These are phyloP conservation scores for Arthrinium phaeospermum DNA, from an alignment of 2,329 filamentous ascomycete species.

Conservation along the genomic window DNA sequence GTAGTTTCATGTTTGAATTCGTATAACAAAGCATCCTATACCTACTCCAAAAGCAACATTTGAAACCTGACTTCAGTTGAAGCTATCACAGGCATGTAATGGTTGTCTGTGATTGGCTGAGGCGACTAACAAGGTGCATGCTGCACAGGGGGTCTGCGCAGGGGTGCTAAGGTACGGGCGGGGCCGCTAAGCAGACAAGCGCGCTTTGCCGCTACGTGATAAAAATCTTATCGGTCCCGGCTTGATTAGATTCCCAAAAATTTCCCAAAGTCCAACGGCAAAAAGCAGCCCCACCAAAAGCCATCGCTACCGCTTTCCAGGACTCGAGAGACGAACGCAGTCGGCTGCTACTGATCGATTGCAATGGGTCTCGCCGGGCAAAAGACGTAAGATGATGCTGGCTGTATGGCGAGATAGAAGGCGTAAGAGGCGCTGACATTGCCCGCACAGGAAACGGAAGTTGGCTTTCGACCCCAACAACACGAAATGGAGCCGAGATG, in stretches of 20 bases:
- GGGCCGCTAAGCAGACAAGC: background rate
- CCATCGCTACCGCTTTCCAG: background rate
- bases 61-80: background rate
- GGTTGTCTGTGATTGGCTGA: background rate
- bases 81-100: background rate
- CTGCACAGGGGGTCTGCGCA: background rate
- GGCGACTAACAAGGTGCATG: background rate
- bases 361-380: slow-evolving; percentile 72
- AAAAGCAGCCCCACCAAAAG: slow-evolving; percentile 14
- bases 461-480: slow-evolving; percentile 94
- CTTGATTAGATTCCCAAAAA: slow-evolving; percentile 13
- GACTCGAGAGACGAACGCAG: background rate
- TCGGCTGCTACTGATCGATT: slow-evolving; percentile 12
- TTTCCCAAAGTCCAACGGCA: slow-evolving; percentile 10
- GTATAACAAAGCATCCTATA: background rate
- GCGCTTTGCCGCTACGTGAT: background rate
- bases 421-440: background rate
- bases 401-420: background rate
- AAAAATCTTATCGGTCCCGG: slow-evolving; percentile 4
- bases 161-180: background rate
- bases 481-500: slow-evolving; percentile 86
- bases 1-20: background rate
- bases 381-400: slow-evolving; percentile 59
- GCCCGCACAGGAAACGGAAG: slow-evolving; percentile 58
- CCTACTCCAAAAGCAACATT: background rate